Conservation (phyloP, 1,284 basidiomycete species). For the Butyriboletus appendiculatus region DNA sequence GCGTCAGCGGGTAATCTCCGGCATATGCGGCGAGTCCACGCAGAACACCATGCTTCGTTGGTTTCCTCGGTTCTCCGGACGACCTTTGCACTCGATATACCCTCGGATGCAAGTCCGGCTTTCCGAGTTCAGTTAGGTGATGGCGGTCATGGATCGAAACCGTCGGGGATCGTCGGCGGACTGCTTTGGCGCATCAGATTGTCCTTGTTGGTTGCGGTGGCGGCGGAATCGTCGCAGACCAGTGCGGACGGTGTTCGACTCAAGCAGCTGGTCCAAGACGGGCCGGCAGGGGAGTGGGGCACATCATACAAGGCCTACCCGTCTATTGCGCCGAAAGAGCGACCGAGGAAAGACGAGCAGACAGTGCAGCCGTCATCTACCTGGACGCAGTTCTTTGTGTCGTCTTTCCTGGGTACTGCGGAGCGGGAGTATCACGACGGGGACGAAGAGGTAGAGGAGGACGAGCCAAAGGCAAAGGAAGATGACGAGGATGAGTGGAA, state of each 20-base stretch:
- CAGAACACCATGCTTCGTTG: constrained; percentile 80
- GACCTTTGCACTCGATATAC: constrained; percentile 87
- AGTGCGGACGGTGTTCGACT: constrained; percentile 54
- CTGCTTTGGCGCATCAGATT: constrained; percentile 86
- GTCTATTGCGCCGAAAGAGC: constrained; percentile 63
- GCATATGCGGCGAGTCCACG: constrained; percentile 70
- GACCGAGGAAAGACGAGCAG: constrained; percentile 20
- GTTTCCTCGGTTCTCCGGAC: constrained; percentile 70
- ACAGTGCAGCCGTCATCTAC: constrained; percentile 25
- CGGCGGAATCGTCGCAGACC: constrained; percentile 41
- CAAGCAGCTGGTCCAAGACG: constrained; percentile 58
- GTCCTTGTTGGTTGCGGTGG: constrained; percentile 77
- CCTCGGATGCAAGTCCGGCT: constrained; percentile 83
- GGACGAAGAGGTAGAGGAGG: constrained; percentile 41
- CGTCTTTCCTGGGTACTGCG: constrained; percentile 49
- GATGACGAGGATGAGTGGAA: constrained; percentile 65
- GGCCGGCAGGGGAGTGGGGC: constrained; percentile 53
- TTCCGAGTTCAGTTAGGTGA: constrained; percentile 61
- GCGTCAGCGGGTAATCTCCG: constrained; percentile 42
- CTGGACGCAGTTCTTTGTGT: constrained; percentile 59
- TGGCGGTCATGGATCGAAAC: neutral
- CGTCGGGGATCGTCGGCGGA: constrained; percentile 51
- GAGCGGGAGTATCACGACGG: constrained; percentile 60
- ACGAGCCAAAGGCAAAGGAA: constrained; percentile 27
- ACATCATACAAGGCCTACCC: constrained; percentile 61